These are phyloP conservation scores for Quercus wislizeni DNA, from an alignment of 306 rosid species.

Conservation along the genomic window DNA sequence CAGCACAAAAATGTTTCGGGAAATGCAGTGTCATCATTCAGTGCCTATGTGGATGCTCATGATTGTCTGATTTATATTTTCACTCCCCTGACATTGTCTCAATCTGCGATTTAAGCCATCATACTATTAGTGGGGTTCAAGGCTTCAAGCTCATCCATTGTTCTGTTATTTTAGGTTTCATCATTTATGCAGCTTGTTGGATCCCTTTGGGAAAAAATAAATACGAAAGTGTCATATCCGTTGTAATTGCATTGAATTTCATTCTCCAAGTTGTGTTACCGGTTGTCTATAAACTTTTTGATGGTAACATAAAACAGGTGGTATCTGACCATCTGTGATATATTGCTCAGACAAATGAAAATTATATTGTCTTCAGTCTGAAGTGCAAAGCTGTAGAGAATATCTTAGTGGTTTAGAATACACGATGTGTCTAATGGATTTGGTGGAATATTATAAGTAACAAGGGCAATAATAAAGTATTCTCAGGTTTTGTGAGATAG, in stretches of 20 bases:
- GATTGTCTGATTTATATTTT: conserved; percentile 54
- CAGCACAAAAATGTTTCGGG: conserved; percentile 61
- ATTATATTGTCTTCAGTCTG: neutral
- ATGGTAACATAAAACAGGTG: neutral
- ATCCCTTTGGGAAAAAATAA: neutral
- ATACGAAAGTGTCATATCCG: neutral
- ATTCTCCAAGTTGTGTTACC: neutral
- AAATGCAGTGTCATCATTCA: conserved; percentile 60
- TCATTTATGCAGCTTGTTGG: neutral
- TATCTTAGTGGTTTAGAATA: neutral
- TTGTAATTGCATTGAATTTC: neutral
- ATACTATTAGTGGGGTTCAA: neutral
- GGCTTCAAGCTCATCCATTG: neutral
- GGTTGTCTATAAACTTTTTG: neutral
- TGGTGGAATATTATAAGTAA: neutral
- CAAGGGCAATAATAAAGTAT: no score
- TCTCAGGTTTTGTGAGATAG: no score
- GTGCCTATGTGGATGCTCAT: conserved; percentile 63
- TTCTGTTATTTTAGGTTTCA: neutral
- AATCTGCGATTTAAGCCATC: conserved; percentile 29
- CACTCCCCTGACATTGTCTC: conserved; percentile 42
- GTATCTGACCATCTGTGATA: neutral
- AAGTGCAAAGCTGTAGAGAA: neutral
- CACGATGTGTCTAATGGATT: neutral
- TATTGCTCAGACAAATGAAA: neutral